Evolutionary conservation across 768 basidiomycete species (phyloP).

Genomic region (Cystobasidiopsis lactophilus): DNA sequence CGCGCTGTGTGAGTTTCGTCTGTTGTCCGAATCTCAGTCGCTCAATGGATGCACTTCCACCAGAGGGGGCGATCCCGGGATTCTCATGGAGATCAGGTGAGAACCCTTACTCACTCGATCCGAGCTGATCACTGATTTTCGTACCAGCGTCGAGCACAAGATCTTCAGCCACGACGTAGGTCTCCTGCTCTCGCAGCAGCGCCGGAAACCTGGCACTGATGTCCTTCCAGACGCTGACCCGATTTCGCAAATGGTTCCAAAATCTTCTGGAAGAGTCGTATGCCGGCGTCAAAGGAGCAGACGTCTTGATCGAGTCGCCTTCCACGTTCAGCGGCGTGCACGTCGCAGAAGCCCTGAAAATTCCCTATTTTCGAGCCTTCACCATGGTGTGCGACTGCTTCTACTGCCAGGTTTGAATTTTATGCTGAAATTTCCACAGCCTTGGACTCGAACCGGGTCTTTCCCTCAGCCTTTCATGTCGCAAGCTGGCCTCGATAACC

Average conservation of each 20-base stretch:
- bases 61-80: conserved; percentile 91
- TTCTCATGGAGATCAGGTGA: conserved; percentile 89
- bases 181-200: not conserved
- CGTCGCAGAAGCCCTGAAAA: conserved; percentile 77
- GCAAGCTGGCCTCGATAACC: conserved; percentile 46
- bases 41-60: too few species aligned
- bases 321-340: conserved; percentile 95
- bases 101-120: too few species aligned
- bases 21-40: too few species aligned
- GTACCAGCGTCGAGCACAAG: conserved; percentile 92
- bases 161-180: conserved; percentile 42
- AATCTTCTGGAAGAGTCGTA: conserved; percentile 83
- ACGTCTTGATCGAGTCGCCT: conserved; percentile 81
- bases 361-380: conserved; percentile 58
- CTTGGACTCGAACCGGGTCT: conserved; percentile 82
- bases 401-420: not conserved
- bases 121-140: too few species aligned
- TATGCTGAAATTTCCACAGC: conserved; percentile 59
- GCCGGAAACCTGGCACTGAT: not conserved
- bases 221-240: conserved; percentile 8
- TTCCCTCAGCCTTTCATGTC: conserved; percentile 95
- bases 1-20: too few species aligned
- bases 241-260: conserved; percentile 96
- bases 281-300: conserved; percentile 86
- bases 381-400: conserved; percentile 1